Percentiles rank a stretch among this genome's conserved stretches.
phyloP scores from a whole-genome alignment of 768 basidiomycete species.

The Chalciporus sphaerocephalus region DNA sequence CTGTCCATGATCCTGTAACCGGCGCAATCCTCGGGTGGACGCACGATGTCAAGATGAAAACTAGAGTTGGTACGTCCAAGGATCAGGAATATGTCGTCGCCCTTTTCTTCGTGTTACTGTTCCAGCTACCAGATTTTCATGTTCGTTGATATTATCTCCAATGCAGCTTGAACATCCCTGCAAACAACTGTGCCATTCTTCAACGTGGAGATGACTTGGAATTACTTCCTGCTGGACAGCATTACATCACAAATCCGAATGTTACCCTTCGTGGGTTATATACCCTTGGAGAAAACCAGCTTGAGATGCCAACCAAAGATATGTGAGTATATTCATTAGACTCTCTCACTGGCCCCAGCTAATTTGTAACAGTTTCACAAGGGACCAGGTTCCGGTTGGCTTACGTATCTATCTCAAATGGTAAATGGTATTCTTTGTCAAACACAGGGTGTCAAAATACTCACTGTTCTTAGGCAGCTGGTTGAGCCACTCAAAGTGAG shows the following conservation, averaged over 20 bases:
- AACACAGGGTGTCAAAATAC: neutral
- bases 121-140: neutral
- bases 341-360: neutral
- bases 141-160: neutral
- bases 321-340: constrained; percentile 46
- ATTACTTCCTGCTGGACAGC: constrained; percentile 75
- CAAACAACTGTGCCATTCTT: constrained; percentile 82
- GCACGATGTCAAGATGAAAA: constrained; percentile 77
- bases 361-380: constrained; percentile 55
- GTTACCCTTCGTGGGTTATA: constrained; percentile 77
- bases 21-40: constrained; percentile 61
- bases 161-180: constrained; percentile 71
- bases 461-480: constrained; percentile 38
- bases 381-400: constrained; percentile 83
- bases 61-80: constrained; percentile 39
- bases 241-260: constrained; percentile 79
- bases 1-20: constrained; percentile 60
- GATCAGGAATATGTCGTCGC: constrained; percentile 73
- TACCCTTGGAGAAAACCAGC: constrained; percentile 78
- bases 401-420: constrained; percentile 83
- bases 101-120: constrained; percentile 51
- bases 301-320: constrained; percentile 86
- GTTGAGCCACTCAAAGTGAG: constrained; percentile 46
- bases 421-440: constrained; percentile 32
- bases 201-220: constrained; percentile 79